Conservation (phyloP, 768 basidiomycete species). For the Naganishia vishniacii region DNA sequence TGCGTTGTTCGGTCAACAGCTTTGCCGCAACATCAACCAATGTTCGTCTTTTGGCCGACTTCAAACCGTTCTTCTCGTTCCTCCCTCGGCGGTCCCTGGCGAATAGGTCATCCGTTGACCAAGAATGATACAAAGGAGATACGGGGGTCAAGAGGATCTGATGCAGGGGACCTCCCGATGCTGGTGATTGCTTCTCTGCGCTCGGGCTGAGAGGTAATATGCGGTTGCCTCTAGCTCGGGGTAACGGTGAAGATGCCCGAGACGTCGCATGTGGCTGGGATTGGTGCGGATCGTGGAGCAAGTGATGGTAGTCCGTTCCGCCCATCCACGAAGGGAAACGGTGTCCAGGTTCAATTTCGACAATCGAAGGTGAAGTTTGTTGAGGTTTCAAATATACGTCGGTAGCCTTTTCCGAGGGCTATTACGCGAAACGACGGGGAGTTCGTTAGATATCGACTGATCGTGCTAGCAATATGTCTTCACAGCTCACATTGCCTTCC, state of each 20-base stretch:
- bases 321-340: constrained; percentile 41
- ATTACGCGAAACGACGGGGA: too few relatives aligned
- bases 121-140: background rate
- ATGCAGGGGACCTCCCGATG: constrained; percentile 12
- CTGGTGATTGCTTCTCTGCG: background rate
- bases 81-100: background rate
- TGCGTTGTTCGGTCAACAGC: background rate
- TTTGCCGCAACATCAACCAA: background rate
- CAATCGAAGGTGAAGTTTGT: constrained; percentile 12
- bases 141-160: constrained; percentile 20
- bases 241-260: background rate
- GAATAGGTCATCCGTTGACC: constrained; percentile 12
- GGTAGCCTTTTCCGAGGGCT: background rate
- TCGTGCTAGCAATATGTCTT: too few relatives aligned
- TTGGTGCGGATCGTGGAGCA: constrained; percentile 6
- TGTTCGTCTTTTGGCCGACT: background rate
- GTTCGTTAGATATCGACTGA: too few relatives aligned
- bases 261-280: background rate
- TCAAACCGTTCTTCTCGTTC: background rate
- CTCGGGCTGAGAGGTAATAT: background rate
- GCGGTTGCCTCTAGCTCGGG: constrained; percentile 3
- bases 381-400: background rate
- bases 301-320: constrained; percentile 12
- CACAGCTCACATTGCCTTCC: constrained; percentile 5
- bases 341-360: constrained; percentile 31